Evolutionary conservation across 2,329 filamentous ascomycete genomes (phyloP), one percentile per base, ranked within the genome.

Genomic region (Fusarium kyushuense): DNA sequence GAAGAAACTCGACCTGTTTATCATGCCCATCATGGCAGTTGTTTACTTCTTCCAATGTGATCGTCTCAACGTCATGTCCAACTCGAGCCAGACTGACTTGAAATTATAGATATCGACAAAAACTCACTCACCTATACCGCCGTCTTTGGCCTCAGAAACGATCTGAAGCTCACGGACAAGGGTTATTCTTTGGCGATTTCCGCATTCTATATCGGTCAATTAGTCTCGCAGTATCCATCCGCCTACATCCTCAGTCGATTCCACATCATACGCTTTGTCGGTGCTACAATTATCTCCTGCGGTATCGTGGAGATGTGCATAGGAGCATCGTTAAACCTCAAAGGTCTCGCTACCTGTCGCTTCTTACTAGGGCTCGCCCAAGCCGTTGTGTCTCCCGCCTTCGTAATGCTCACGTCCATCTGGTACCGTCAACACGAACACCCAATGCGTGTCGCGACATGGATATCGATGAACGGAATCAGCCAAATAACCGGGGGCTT

Each of bases 311-410:
- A 75, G 35, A 75, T 76, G 54, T 48, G 65, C 4, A 68, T 75
- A 19, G 73, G 58, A 13, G 68, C 60, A 3, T 58, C 69, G 1
- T 48, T 60, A 1, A 68, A 70, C 56, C 76, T 76, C 27, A 53
- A 45, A 2, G 69, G 71, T 0, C 48, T 78, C 7, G 72, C 72
- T 13, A 64, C 67, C 0, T 64, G 66, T 5, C 59, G 76, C 7
- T 77, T 76, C 62, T 63, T 77, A n/a, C 73, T 77, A 4, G 76
- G 76, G 3, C 70, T 77, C 33, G 52, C 67, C 21, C 76, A 78
- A 36, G 75, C 70, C 12, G 72, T 73, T 7, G 75, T 78, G 1
- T 76, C 75, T 2, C 76, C 76, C 3, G 75, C 75, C 19, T 78
- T 78, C 53, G 67, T 78, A 32, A 73, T 75, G 42, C 72, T 78